Evolutionary conservation across 306 rosid species (phyloP).

Genomic region (Medicago truncatula): MtrunA17r5.0-ANR NC_053042.1:52968001-52968500

Average conservation of each 20-base stretch:
- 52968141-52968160: slow-evolving; percentile 8
- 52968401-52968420: neutral
- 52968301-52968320: neutral
- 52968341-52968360: neutral
- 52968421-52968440: neutral
- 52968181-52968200: slow-evolving; percentile 11
- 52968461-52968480: neutral
- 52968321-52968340: slow-evolving; percentile 14
- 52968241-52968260: neutral
- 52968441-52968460: slow-evolving; percentile 7
- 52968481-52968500: neutral
- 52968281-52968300: no score
- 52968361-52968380: no score
- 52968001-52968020: neutral
- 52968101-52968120: neutral
- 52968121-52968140: slow-evolving; percentile 2
- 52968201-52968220: slow-evolving; percentile 9
- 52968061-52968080: neutral
- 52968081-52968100: slow-evolving; percentile 1
- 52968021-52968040: neutral
- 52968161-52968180: slow-evolving; percentile 2
- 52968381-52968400: neutral
- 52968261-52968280: no score
- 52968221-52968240: neutral
- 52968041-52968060: neutral